Base-by-base conservation (phyloP, 2,329 filamentous ascomycete genomes). In the Trichophaea hybrida region DNA sequence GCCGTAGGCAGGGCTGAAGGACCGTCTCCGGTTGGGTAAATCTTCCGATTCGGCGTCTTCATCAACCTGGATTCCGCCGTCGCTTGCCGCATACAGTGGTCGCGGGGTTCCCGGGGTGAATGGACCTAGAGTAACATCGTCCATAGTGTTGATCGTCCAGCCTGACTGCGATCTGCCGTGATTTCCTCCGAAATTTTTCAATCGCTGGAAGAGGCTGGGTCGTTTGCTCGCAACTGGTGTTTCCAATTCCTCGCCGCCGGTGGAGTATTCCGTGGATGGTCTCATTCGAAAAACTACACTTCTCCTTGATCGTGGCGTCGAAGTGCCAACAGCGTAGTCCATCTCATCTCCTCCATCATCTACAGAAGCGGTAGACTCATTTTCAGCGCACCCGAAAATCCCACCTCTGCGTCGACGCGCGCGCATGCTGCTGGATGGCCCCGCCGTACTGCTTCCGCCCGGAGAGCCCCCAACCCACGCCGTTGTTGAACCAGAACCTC, bases 131-230 rank as follows among this genome's bases (percentile, higher is more conserved):
- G 61, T 55, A 24, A 24, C 24, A 54, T 65, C 65, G n/a, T 62
- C 61, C 54, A 59, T 52, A 34, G 55, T 55, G 48, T 65, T 64
- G 10, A 61, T 55, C 4, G 65, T 65, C 65, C 65, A 66, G 43
- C 64, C 64, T 12, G 62, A 64, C 17, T 54, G 59, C 32, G 64
- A 56, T 24, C 65, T 59, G 5, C 62, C 64, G 49, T 66, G 64
- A 12, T 40, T 59, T 4, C 61, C 59, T 4, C 62, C 64, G 17
- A 69, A 63, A 38, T 63, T 61, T 54, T 62, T 66, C 17, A 68
- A 44, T 59, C 67, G 68, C 8, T 66, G 65, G 37, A 69, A 68
- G 50, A 69, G 64, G 33, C 65, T 64, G 7, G 62, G 65, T 46
- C 65, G 63, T 58, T 61, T 64, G 10, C 64, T 55, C 15, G 62